Percentiles rank a stretch among this genome's conserved stretches.
These are phyloP conservation scores for Fonsecaea erecta DNA, from an alignment of 2,329 filamentous ascomycete species.

Conservation along the genomic window DNA sequence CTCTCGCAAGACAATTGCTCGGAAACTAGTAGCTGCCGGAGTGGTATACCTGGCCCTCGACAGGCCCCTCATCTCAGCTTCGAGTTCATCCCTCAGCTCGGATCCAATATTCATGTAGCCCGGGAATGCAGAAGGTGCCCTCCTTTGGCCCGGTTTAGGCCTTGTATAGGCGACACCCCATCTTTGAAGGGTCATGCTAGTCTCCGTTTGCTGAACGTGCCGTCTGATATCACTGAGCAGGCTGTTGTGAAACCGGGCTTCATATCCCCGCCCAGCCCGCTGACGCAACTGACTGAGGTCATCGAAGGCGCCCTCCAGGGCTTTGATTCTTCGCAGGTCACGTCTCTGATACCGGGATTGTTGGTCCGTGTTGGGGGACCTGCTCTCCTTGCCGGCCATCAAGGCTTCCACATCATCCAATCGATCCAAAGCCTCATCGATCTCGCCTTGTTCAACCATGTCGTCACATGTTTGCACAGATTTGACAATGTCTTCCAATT, in stretches of 20 bases:
- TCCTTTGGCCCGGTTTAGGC: conserved; percentile 68
- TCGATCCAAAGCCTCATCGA: conserved; percentile 76
- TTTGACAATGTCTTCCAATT: conserved; percentile 78
- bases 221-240: conserved; percentile 77
- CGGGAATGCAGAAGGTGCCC: conserved; percentile 72
- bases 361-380: conserved; percentile 33
- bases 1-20: conserved; percentile 82
- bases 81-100: conserved; percentile 70
- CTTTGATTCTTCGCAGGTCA: conserved; percentile 76
- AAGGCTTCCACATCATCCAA: conserved; percentile 80
- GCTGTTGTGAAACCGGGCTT: conserved; percentile 75
- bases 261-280: conserved; percentile 85
- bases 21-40: conserved; percentile 79
- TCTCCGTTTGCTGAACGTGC: conserved; percentile 76
- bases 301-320: conserved; percentile 76
- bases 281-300: conserved; percentile 77
- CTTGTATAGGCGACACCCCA: conserved; percentile 81
- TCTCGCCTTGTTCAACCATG: conserved; percentile 79
- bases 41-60: conserved; percentile 79
- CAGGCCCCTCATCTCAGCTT: conserved; percentile 75
- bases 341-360: conserved; percentile 42
- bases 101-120: conserved; percentile 77
- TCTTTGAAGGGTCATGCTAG: conserved; percentile 75
- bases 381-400: conserved; percentile 65
- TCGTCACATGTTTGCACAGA: conserved; percentile 77